Base-by-base conservation (phyloP, 257 asterid species). In the Mitragyna speciosa region DNA sequence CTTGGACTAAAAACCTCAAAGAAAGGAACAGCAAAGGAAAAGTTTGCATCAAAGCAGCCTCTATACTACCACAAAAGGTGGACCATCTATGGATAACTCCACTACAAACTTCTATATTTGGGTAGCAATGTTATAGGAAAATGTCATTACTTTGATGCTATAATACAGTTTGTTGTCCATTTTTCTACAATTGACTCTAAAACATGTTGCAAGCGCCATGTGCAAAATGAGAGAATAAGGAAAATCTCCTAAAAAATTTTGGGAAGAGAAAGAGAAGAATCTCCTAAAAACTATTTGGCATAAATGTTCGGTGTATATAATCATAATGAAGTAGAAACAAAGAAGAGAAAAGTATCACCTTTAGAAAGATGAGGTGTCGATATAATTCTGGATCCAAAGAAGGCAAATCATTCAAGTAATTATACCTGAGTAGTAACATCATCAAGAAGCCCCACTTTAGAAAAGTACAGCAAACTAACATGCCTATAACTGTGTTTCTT, bases 361-460 rank as follows among this genome's bases (percentile, higher is more conserved):
- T 96, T 63, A 96, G 87, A 80, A 92, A 96, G 69, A 94, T 89
- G 84, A 96, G 90, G 85, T 96, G 99, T 80, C 97, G 97, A 83
- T 96, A 96, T 81, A 96, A 84, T 84, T 96, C 99, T 11, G 94
- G 97, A 84, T 96, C 99, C 94, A 96, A 86, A 77, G 99, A 96
- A 81, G 99, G 99, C 65, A 96, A 86, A 87, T 96, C 99, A 73
- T 96, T 96, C 92, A 96, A 89, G 85, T 96, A 96, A 85, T 94
- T 96, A 87, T 90, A 75, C 94, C 99, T 95, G 87, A 82, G 88
- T 31, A 87, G 82, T 77, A 59, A 85, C 16, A 77, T 61, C 41
- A 78, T 16, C 68, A 80, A 85, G 45, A 41, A 48, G 36, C 75
- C 82, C 47, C 72, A 65, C 51, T 70, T 77, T 65, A 83, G 73